These are phyloP conservation scores for Rutidosis leptorrhynchoides DNA, from an alignment of 129 eudicot species.

Conservation along the genomic window DNA sequence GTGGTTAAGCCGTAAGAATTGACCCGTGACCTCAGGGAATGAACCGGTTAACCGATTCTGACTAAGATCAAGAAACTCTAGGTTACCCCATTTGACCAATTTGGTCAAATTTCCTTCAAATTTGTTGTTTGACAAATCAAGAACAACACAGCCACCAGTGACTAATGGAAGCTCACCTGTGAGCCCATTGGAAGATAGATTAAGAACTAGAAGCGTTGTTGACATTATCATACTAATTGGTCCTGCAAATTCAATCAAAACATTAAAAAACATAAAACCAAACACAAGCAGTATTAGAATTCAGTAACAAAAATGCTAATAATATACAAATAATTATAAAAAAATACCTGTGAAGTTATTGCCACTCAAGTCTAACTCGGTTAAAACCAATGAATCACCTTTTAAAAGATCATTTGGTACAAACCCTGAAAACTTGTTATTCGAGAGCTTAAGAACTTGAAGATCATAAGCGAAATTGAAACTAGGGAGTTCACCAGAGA, in stretches of 20 bases:
- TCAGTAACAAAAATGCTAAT: background rate
- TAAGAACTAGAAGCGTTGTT: conserved; percentile 59
- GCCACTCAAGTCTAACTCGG: conserved; percentile 91
- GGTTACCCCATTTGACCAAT: conserved; percentile 81
- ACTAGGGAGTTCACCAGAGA: conserved; percentile 89
- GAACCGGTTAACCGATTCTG: conserved; percentile 67
- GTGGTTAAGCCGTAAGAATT: conserved; percentile 71
- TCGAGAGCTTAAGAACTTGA: conserved; percentile 73
- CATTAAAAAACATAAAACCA: background rate
- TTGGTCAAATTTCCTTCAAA: conserved; percentile 74
- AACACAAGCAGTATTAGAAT: background rate
- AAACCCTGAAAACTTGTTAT: conserved; percentile 76
- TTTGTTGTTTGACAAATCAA: conserved; percentile 78
- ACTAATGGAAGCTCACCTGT: conserved; percentile 90
- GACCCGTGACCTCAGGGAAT: conserved; percentile 77
- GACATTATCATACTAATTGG: conserved; percentile 78
- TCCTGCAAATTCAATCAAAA: conserved; percentile 47
- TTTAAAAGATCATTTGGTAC: conserved; percentile 84
- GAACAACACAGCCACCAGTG: conserved; percentile 74
- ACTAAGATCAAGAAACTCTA: conserved; percentile 88
- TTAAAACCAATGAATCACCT: conserved; percentile 77
- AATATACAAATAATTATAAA: background rate
- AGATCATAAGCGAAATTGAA: conserved; percentile 91
- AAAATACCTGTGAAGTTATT: conserved; percentile 80
- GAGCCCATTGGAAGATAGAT: conserved; percentile 71